Percentiles rank a stretch among this genome's conserved stretches.
These are phyloP conservation scores for Ogataea pilisensis DNA, from an alignment of 805 yeast species.

Conservation along the genomic window DNA sequence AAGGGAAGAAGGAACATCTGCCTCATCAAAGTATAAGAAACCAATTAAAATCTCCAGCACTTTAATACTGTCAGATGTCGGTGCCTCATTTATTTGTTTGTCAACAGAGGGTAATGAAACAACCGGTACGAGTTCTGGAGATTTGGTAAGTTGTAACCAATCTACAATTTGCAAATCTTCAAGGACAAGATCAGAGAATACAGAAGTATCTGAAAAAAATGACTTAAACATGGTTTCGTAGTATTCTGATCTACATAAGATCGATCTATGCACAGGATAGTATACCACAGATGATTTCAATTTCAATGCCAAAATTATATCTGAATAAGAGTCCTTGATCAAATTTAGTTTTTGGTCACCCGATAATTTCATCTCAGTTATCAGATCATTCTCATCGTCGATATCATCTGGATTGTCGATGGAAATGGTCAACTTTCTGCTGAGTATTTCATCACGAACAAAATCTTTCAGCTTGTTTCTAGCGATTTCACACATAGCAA, in stretches of 20 bases:
- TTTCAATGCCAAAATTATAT: slow-evolving; percentile 39
- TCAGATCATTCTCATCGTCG: no score
- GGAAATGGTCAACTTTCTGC: slow-evolving; percentile 9
- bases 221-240: slow-evolving; percentile 61
- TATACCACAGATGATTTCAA: slow-evolving; percentile 25
- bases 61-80: slow-evolving; percentile 3
- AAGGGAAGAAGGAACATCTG: slow-evolving; percentile 43
- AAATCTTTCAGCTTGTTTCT: slow-evolving; percentile 32
- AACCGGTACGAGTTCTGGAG: slow-evolving; percentile 18
- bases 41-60: slow-evolving; percentile 42
- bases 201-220: slow-evolving; percentile 29
- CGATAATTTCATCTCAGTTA: no score
- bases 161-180: slow-evolving; percentile 18
- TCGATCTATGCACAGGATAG: slow-evolving; percentile 64
- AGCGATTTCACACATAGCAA: slow-evolving; percentile 33
- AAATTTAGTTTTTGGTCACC: slow-evolving; percentile 23
- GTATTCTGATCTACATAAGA: slow-evolving; percentile 58
- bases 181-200: slow-evolving; percentile 14
- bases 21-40: slow-evolving; percentile 58
- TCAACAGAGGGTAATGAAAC: slow-evolving; percentile 16
- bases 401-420: no score
- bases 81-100: slow-evolving; percentile 5
- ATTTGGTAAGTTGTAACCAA: slow-evolving; percentile 6
- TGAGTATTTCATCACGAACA: slow-evolving; percentile 24
- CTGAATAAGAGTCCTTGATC: slow-evolving; percentile 37